These are phyloP conservation scores for Aristolochia contorta DNA, from an alignment of 164 flowering plant species.

Conservation along the genomic window DNA sequence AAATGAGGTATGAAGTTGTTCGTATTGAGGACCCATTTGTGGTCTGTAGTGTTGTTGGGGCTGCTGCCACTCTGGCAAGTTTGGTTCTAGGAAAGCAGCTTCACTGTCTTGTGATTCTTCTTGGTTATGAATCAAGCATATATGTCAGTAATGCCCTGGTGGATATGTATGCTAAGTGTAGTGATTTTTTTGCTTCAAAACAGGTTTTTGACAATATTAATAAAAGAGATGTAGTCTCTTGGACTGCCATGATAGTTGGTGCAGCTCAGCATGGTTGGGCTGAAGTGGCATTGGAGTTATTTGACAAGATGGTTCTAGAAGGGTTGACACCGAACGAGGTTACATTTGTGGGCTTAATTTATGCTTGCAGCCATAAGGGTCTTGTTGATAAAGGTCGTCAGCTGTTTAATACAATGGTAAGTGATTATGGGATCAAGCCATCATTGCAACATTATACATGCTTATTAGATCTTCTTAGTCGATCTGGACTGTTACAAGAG, in stretches of 20 bases:
- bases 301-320: constrained; percentile 47
- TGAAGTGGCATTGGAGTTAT: constrained; percentile 47
- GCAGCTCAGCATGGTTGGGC: constrained; percentile 80
- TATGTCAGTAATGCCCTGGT: constrained; percentile 60
- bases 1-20: constrained; percentile 45
- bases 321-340: constrained; percentile 74
- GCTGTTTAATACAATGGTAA: constrained; percentile 53
- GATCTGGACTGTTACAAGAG: constrained; percentile 68
- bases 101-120: constrained; percentile 43
- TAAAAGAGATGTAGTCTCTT: constrained; percentile 58
- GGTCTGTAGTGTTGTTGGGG: constrained; percentile 58
- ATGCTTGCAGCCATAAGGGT: constrained; percentile 87
- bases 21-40: constrained; percentile 53
- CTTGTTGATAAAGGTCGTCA: constrained; percentile 50
- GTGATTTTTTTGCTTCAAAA: constrained; percentile 53
- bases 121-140: constrained; percentile 58
- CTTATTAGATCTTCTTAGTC: constrained; percentile 65
- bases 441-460: constrained; percentile 76
- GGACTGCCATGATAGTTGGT: constrained; percentile 91
- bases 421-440: constrained; percentile 50
- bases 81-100: constrained; percentile 67
- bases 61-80: constrained; percentile 51
- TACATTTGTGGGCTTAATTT: constrained; percentile 71
- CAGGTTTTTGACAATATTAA: constrained; percentile 31
- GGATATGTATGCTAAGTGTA: constrained; percentile 86